Conservation (phyloP, 2,329 filamentous ascomycete genomes). For the Didymella segeticola region DNA sequence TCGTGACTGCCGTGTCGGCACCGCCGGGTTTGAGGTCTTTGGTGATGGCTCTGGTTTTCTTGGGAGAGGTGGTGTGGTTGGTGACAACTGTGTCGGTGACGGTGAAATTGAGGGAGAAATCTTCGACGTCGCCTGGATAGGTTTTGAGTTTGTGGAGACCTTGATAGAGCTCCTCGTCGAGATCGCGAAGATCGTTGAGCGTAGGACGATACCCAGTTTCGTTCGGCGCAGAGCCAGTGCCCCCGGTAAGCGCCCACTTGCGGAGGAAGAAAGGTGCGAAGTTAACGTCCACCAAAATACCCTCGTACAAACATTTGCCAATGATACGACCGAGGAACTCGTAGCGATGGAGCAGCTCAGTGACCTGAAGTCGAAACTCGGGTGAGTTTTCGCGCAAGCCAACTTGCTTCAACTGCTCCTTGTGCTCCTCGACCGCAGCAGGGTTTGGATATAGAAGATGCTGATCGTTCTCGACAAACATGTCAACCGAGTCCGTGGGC, state of each 20-base stretch:
- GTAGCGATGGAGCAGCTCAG: conserved; percentile 73
- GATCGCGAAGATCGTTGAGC: conserved; percentile 89
- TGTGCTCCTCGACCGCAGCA: conserved; percentile 72
- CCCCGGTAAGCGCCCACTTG: conserved; percentile 86
- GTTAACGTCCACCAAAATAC: conserved; percentile 88
- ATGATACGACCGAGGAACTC: conserved; percentile 93
- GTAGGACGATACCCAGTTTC: conserved; percentile 84
- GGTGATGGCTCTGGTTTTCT: conserved; percentile 67
- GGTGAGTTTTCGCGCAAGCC: conserved; percentile 61
- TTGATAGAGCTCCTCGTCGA: conserved; percentile 89
- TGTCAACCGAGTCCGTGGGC: conserved; percentile 58
- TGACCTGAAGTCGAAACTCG: conserved; percentile 65
- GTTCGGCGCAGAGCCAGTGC: conserved; percentile 66
- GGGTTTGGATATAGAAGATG: conserved; percentile 92
- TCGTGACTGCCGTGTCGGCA: conserved; percentile 79
- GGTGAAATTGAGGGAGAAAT: conserved; percentile 86
- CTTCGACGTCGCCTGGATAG: conserved; percentile 78
- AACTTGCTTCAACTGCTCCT: conserved; percentile 61
- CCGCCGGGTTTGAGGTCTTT: conserved; percentile 79
- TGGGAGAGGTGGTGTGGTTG: conserved; percentile 39
- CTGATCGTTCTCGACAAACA: conserved; percentile 85
- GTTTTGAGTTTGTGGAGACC: conserved; percentile 85
- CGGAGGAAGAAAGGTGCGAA: conserved; percentile 96
- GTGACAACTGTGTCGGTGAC: conserved; percentile 71
- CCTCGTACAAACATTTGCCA: conserved; percentile 96